These are phyloP conservation scores for Skeletonema grethae DNA, from an alignment of 108 stramenopile genomes.

Conservation along the genomic window DNA sequence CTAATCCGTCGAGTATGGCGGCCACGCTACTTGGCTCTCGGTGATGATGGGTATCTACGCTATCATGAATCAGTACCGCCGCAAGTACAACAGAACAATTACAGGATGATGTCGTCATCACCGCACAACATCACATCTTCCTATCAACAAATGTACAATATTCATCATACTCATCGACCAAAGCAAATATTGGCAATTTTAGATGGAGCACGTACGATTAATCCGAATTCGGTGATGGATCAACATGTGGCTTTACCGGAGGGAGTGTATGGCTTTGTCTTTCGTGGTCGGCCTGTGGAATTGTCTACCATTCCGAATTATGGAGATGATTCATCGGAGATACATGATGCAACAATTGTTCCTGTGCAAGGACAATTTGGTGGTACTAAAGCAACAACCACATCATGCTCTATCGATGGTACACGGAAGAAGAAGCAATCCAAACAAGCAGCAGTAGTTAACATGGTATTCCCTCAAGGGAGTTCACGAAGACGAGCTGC, in stretches of 20 bases:
- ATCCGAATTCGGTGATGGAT: constrained; percentile 80
- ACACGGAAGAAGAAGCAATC: constrained; percentile 9
- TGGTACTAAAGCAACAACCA: background rate
- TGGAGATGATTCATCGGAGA: constrained; percentile 6
- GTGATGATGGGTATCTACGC: constrained; percentile 72
- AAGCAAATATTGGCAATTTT: constrained; percentile 45
- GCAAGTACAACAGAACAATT: constrained; percentile 35
- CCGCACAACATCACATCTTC: constrained; percentile 23
- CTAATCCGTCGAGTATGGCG: constrained; percentile 87
- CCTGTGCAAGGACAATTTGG: constrained; percentile 1
- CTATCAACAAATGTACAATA: constrained; percentile 34
- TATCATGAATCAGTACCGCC: constrained; percentile 76
- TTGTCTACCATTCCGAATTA: constrained; percentile 3
- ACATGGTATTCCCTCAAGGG: constrained; percentile 46
- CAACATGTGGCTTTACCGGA: constrained; percentile 81
- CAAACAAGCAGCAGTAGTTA: constrained; percentile 34
- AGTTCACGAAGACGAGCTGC: constrained; percentile 34
- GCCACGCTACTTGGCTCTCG: constrained; percentile 80
- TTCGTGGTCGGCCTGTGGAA: constrained; percentile 67
- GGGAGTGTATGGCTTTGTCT: constrained; percentile 80
- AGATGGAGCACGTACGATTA: constrained; percentile 74
- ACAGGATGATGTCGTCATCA: constrained; percentile 22
- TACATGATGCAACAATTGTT: constrained; percentile 14
- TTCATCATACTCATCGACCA: constrained; percentile 53
- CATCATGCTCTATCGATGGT: background rate